phyloP scores from a whole-genome alignment of 148 eudicot genomes.

The Spergularia bocconei region DNA sequence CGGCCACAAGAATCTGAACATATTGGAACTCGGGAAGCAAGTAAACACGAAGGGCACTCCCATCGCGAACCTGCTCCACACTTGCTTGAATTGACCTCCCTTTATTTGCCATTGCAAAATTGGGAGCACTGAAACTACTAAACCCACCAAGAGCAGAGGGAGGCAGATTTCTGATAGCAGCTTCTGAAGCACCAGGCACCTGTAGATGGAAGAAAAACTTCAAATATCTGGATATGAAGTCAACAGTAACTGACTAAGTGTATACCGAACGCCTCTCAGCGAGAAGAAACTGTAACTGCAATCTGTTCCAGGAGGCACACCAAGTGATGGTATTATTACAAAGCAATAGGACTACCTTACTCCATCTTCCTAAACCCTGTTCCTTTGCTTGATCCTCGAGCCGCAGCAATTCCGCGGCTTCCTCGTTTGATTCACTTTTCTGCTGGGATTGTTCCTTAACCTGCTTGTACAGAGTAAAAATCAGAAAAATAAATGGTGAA shows the following conservation, averaged over 20 bases:
- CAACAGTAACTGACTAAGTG: not conserved
- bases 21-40: slow-evolving; percentile 85
- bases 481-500: slow-evolving; percentile 1
- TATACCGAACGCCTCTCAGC: not conserved
- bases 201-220: slow-evolving; percentile 23
- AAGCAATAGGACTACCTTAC: slow-evolving; percentile 50
- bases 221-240: not conserved
- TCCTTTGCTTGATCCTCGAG: slow-evolving; percentile 84
- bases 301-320: not conserved
- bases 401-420: slow-evolving; percentile 45
- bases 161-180: slow-evolving; percentile 75
- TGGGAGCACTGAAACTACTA: slow-evolving; percentile 60
- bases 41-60: slow-evolving; percentile 80
- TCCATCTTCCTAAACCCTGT: slow-evolving; percentile 89
- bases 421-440: slow-evolving; percentile 67
- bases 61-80: slow-evolving; percentile 95
- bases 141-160: slow-evolving; percentile 84
- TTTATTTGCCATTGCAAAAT: slow-evolving; percentile 50
- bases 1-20: slow-evolving; percentile 86
- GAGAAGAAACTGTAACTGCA: not conserved
- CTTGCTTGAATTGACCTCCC: slow-evolving; percentile 77
- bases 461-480: slow-evolving; percentile 32
- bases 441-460: slow-evolving; percentile 74
- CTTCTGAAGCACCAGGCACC: slow-evolving; percentile 87
- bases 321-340: not conserved